phyloP scores from a whole-genome alignment of 495 filamentous ascomycete genomes.

The Sporormia fimetaria region DNA sequence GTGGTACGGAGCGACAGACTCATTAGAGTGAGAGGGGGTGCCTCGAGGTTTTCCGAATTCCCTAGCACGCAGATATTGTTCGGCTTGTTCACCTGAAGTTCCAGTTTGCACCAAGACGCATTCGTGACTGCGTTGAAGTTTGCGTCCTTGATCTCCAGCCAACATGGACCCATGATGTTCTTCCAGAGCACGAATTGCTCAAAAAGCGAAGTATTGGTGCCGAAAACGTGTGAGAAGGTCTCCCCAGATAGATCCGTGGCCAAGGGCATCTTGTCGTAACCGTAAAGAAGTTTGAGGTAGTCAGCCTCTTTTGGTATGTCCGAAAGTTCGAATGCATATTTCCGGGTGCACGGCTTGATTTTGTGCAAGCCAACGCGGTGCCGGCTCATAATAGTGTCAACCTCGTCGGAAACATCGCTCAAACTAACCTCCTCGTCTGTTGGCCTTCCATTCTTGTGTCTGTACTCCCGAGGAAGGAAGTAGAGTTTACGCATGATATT shows the following conservation, averaged over 20 bases:
- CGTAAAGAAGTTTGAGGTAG: constrained; percentile 88
- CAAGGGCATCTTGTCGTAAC: constrained; percentile 66
- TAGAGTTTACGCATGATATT: constrained; percentile 87
- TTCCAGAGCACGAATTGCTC: constrained; percentile 98
- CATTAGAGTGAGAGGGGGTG: constrained; percentile 86
- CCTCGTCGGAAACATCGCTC: constrained; percentile 81
- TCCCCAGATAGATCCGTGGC: constrained; percentile 63
- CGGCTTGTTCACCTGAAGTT: constrained; percentile 69
- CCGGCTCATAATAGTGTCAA: constrained; percentile 71
- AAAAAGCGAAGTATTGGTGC: constrained; percentile 84
- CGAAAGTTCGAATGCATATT: constrained; percentile 90
- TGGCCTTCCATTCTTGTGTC: constrained; percentile 51
- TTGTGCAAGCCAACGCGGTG: constrained; percentile 79
- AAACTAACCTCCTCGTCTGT: constrained; percentile 76
- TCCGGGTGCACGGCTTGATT: constrained; percentile 77
- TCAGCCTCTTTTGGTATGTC: constrained; percentile 79
- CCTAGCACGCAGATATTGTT: constrained; percentile 54
- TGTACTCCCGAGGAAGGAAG: constrained; percentile 73
- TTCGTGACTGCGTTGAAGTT: constrained; percentile 80
- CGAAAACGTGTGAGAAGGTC: constrained; percentile 91
- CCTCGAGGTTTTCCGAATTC: constrained; percentile 66
- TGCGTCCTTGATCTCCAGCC: constrained; percentile 76
- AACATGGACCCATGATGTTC: constrained; percentile 96
- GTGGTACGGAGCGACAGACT: constrained; percentile 79
- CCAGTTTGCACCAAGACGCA: constrained; percentile 92